Evolutionary conservation across 1,284 basidiomycete genomes (phyloP).

Genomic region (Takashimella tepidaria): DNA sequence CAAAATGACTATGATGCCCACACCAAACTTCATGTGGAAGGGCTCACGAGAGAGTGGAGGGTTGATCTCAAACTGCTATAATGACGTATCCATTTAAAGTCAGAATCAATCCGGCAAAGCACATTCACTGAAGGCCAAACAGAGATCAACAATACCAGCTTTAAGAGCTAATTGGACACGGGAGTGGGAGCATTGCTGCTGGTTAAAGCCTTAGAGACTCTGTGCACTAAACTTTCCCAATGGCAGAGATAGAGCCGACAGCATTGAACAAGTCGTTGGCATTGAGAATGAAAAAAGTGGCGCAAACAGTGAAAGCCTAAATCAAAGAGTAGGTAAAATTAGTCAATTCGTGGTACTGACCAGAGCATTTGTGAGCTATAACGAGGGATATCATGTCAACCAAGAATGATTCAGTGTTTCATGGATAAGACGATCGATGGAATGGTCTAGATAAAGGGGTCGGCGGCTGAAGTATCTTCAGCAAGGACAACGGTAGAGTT

Average conservation of each 20-base stretch:
- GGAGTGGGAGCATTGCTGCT: conserved; percentile 43
- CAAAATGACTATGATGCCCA: conserved; percentile 50
- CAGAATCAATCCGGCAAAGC: not conserved
- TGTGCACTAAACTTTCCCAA: conserved; percentile 48
- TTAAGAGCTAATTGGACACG: conserved; percentile 50
- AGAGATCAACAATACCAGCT: conserved; percentile 48
- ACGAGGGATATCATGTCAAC: too few relatives aligned
- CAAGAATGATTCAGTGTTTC: conserved; percentile 48
- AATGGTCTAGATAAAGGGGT: too few relatives aligned
- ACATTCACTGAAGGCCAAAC: conserved; percentile 38
- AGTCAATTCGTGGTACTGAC: conserved; percentile 51
- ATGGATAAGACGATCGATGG: too few relatives aligned
- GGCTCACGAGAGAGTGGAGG: conserved; percentile 51
- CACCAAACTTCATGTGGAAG: conserved; percentile 53
- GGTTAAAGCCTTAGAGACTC: conserved; percentile 28
- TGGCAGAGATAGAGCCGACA: conserved; percentile 43
- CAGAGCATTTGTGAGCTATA: conserved; percentile 47
- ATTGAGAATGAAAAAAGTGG: conserved; percentile 52
- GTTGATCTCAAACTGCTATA: conserved; percentile 49
- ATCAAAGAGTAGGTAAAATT: conserved; percentile 53
- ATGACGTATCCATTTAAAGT: conserved; percentile 48
- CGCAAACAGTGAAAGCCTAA: conserved; percentile 53
- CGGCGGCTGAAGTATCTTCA: too few relatives aligned
- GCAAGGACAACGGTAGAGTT: too few relatives aligned
- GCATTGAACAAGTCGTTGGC: conserved; percentile 48